Conservation (phyloP, 202 grass and related monocot genomes). For the Carex arenaria region DNA sequence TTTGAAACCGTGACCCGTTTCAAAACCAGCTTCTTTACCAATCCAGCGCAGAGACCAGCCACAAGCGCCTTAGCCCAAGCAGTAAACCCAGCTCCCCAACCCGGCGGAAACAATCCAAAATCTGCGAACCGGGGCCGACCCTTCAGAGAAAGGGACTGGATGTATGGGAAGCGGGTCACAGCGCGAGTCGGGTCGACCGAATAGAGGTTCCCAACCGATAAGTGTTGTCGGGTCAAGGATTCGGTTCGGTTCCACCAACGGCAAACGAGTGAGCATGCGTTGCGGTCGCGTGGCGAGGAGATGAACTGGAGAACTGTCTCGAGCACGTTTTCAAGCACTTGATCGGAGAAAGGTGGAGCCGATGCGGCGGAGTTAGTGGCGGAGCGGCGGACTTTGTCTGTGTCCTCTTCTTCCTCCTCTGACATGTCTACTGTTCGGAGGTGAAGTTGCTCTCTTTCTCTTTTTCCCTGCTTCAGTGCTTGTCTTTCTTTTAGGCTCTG, state of each 20-base stretch:
- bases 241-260: conserved; percentile 78
- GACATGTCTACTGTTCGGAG: conserved; percentile 35
- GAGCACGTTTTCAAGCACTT: conserved; percentile 84
- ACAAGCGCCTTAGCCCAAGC: conserved; percentile 60
- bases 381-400: conserved; percentile 26
- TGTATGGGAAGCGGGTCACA: conserved; percentile 50
- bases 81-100: conserved; percentile 66
- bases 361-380: conserved; percentile 20
- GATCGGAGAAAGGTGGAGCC: conserved; percentile 59
- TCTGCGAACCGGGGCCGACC: conserved; percentile 76
- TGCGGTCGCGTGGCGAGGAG: conserved; percentile 46
- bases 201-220: conserved; percentile 77
- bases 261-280: conserved; percentile 68
- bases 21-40: conserved; percentile 6
- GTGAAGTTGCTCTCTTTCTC: not conserved
- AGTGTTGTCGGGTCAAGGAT: conserved; percentile 48
- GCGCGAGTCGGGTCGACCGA: conserved; percentile 50
- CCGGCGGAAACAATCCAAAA: conserved; percentile 64
- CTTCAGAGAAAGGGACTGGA: conserved; percentile 68
- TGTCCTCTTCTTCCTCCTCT: conserved; percentile 57
- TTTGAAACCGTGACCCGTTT: conserved; percentile 78
- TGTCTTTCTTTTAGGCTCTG: not conserved
- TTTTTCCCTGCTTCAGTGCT: not conserved
- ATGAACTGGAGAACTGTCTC: conserved; percentile 96
- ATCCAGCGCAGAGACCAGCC: not conserved